These are phyloP conservation scores for Crucihimalaya himalaica DNA, from an alignment of 345 rosid species.

Conservation along the genomic window DNA sequence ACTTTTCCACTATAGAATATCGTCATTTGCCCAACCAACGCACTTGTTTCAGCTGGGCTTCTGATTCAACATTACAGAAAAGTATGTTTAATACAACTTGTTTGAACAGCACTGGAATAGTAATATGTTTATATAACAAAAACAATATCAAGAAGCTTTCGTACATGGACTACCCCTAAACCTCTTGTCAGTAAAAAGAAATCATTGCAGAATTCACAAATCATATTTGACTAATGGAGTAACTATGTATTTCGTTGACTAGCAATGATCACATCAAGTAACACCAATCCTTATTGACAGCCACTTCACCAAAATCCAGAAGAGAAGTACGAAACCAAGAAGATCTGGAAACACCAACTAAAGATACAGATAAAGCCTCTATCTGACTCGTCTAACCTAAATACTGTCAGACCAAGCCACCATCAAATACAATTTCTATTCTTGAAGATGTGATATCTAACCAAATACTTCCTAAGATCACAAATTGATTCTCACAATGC, in stretches of 20 bases:
- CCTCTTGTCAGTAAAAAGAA: background rate
- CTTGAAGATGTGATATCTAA: background rate
- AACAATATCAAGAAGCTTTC: background rate
- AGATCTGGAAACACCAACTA: slow-evolving; percentile 13
- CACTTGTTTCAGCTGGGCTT: slow-evolving; percentile 50
- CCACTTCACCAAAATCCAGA: background rate
- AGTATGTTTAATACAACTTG: slow-evolving; percentile 11
- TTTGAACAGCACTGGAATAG: background rate
- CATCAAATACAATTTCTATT: background rate
- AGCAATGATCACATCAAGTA: slow-evolving; percentile 13
- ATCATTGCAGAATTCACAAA: background rate
- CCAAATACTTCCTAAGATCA: background rate
- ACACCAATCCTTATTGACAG: background rate
- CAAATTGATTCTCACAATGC: background rate
- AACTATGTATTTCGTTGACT: background rate
- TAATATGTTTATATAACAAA: background rate
- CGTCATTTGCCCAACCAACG: slow-evolving; percentile 69
- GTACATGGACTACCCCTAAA: background rate
- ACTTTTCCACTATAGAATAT: slow-evolving; percentile 93
- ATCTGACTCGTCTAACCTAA: background rate
- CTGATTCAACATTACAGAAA: slow-evolving; percentile 46
- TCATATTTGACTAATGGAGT: background rate
- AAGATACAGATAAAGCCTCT: slow-evolving; percentile 8
- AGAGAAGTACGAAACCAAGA: background rate
- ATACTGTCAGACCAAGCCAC: background rate